Conservation (phyloP, 441 rosid genomes). For the Eruca vesicaria region DNA sequence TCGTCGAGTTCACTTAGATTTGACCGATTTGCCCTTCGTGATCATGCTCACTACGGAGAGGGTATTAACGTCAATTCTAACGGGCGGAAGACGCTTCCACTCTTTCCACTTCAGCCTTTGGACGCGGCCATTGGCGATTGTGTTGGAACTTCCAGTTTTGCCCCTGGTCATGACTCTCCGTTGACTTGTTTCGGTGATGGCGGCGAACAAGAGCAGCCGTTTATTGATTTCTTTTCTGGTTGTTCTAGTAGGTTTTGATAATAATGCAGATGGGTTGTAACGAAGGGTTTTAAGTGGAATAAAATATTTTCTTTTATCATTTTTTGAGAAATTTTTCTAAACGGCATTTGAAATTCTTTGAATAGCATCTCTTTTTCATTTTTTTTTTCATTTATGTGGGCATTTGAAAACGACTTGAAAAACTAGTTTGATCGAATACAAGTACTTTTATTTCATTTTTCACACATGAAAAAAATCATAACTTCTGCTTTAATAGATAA, state of each 20-base stretch:
- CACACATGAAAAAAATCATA: too few relatives aligned
- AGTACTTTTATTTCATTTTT: too few relatives aligned
- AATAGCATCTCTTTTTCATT: too few relatives aligned
- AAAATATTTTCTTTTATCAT: not conserved
- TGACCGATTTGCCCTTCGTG: constrained; percentile 22
- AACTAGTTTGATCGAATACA: too few relatives aligned
- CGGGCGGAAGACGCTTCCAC: constrained; percentile 50
- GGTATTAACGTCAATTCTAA: constrained; percentile 1
- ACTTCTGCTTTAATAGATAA: too few relatives aligned
- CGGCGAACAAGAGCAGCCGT: constrained; percentile 40
- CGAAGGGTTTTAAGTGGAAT: not conserved
- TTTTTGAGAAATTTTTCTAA: too few relatives aligned
- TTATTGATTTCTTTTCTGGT: constrained; percentile 67
- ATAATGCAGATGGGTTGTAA: constrained; percentile 4
- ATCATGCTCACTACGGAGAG: not conserved
- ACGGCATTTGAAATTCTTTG: too few relatives aligned
- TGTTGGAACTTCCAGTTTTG: constrained; percentile 12
- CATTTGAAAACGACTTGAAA: too few relatives aligned
- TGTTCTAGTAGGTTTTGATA: constrained; percentile 20
- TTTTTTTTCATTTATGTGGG: too few relatives aligned
- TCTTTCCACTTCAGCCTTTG: constrained; percentile 79
- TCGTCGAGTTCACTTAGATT: constrained; percentile 17
- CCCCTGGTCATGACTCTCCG: constrained; percentile 19
- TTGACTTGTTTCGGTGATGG: constrained; percentile 25
- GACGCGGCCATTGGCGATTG: constrained; percentile 29